Conservation (phyloP, 768 basidiomycete species). For the Tylopilus felleus region DNA sequence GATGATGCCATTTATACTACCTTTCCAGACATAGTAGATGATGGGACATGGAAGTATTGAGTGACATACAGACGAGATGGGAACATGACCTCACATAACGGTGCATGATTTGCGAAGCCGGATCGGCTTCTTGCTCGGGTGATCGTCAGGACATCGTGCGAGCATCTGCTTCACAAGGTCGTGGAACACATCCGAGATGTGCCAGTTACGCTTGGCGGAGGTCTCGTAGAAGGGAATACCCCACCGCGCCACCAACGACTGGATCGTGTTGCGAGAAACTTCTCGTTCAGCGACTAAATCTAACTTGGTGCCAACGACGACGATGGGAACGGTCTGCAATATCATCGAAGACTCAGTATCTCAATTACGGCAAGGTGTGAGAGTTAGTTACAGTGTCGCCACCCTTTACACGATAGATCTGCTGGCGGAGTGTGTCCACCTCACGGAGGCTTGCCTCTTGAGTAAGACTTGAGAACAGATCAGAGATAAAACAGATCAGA, state of each 20-base stretch:
- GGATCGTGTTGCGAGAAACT: slow-evolving; percentile 61
- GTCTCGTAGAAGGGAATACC: slow-evolving; percentile 80
- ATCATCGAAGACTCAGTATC: slow-evolving; percentile 5
- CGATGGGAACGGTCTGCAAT: slow-evolving; percentile 67
- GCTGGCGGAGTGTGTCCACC: slow-evolving; percentile 75
- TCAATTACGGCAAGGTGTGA: background rate
- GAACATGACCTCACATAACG: slow-evolving; percentile 33
- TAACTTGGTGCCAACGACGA: slow-evolving; percentile 82
- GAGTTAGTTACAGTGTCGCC: slow-evolving; percentile 49
- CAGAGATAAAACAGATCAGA: background rate
- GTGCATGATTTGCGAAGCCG: slow-evolving; percentile 32
- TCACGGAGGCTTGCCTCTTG: slow-evolving; percentile 80
- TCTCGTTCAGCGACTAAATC: slow-evolving; percentile 81
- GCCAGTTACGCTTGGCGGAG: slow-evolving; percentile 83
- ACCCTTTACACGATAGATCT: slow-evolving; percentile 78
- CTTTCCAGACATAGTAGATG: background rate
- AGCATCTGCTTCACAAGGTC: slow-evolving; percentile 77
- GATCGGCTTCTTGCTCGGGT: slow-evolving; percentile 29
- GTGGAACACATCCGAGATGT: slow-evolving; percentile 74
- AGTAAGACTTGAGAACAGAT: slow-evolving; percentile 52
- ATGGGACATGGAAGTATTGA: slow-evolving; percentile 1
- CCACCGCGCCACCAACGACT: slow-evolving; percentile 64
- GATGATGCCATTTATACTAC: slow-evolving; percentile 6
- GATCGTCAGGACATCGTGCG: slow-evolving; percentile 52
- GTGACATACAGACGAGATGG: slow-evolving; percentile 5